Conservation (phyloP, 768 basidiomycete genomes). For the Phylloporus sp. region DNA sequence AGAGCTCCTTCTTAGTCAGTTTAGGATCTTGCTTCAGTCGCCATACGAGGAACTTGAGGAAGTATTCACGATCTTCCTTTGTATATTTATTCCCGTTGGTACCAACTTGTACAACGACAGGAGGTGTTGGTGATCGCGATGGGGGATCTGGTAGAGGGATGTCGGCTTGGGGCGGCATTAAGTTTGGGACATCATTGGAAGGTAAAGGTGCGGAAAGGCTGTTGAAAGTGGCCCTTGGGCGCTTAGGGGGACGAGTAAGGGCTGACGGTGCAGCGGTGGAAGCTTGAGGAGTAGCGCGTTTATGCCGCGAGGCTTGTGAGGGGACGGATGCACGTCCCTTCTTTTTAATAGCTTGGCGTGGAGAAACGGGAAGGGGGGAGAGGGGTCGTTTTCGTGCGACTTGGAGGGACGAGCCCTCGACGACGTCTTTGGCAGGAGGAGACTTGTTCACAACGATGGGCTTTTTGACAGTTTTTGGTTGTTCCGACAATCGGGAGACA, state of each 20-base stretch:
- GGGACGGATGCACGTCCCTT: conserved; percentile 20
- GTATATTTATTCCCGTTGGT: conserved; percentile 62
- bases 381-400: conserved; percentile 36
- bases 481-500: conserved; percentile 21
- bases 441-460: conserved; percentile 17
- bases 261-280: conserved; percentile 18
- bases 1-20: conserved; percentile 51
- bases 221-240: conserved; percentile 47
- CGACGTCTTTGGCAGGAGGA: conserved; percentile 3
- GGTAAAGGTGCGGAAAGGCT: conserved; percentile 48
- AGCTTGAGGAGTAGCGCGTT: conserved; percentile 18
- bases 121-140: conserved; percentile 67
- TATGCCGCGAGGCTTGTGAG: conserved; percentile 24
- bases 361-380: conserved; percentile 17
- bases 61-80: conserved; percentile 60
- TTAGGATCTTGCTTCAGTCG: conserved; percentile 50
- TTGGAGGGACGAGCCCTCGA: conserved; percentile 16
- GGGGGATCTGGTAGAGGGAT: conserved; percentile 60
- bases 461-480: conserved; percentile 31
- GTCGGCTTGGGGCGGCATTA: conserved; percentile 60
- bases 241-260: conserved; percentile 28
- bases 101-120: conserved; percentile 42
- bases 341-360: conserved; percentile 25
- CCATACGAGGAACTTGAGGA: conserved; percentile 65
- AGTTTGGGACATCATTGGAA: conserved; percentile 36